Evolutionary conservation across 1,284 basidiomycete species (phyloP).

Genomic region (Boletus albobrunnescens): DNA sequence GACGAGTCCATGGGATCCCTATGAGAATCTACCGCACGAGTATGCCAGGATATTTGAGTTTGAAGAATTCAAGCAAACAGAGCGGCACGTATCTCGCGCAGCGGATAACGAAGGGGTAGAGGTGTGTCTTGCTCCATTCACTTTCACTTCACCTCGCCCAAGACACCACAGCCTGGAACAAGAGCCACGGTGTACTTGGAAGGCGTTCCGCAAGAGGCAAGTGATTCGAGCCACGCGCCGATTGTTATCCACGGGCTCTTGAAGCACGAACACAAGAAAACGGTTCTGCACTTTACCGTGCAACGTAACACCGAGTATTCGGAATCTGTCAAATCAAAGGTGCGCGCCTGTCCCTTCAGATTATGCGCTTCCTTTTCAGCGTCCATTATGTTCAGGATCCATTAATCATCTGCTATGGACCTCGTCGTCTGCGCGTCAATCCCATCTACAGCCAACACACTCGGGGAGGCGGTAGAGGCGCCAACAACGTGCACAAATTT

Average conservation of each 20-base stretch:
- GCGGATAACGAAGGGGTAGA: slow-evolving; percentile 60
- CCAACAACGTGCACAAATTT: slow-evolving; percentile 97
- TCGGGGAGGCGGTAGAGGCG: slow-evolving; percentile 82
- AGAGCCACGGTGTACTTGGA: slow-evolving; percentile 73
- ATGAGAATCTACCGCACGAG: slow-evolving; percentile 91
- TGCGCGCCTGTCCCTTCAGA: slow-evolving; percentile 29
- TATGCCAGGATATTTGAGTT: slow-evolving; percentile 97
- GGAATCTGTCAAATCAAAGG: slow-evolving; percentile 88
- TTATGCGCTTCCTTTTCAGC: background rate
- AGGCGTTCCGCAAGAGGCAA: slow-evolving; percentile 62
- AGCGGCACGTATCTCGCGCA: slow-evolving; percentile 66
- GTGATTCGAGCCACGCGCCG: slow-evolving; percentile 38
- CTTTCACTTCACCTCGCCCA: background rate
- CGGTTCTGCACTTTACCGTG: slow-evolving; percentile 89
- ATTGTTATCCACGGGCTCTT: slow-evolving; percentile 81
- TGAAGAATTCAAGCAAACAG: slow-evolving; percentile 88
- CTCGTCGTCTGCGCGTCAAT: slow-evolving; percentile 78
- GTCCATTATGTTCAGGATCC: slow-evolving; percentile 60
- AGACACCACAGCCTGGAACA: slow-evolving; percentile 60
- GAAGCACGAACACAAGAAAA: slow-evolving; percentile 95
- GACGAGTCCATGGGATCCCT: slow-evolving; percentile 96
- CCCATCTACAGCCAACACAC: slow-evolving; percentile 93
- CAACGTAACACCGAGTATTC: slow-evolving; percentile 95
- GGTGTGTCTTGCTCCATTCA: slow-evolving; percentile 39
- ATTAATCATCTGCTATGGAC: slow-evolving; percentile 85